Percentiles rank a stretch among this genome's conserved stretches.
Conservation (phyloP, 441 rosid genomes). For the Erodium moschatum region DNA sequence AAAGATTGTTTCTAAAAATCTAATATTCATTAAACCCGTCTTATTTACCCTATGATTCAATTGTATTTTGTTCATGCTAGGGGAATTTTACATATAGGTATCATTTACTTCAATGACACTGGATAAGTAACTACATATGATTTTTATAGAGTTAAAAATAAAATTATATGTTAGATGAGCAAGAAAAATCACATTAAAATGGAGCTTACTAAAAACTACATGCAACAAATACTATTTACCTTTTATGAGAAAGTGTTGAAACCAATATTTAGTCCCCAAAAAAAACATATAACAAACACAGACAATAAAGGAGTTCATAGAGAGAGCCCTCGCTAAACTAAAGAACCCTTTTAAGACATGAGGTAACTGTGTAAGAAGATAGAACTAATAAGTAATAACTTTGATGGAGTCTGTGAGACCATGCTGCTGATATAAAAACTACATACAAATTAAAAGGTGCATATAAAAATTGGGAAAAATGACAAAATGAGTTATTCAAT, state of each 20-base stretch:
- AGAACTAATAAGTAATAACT: background rate
- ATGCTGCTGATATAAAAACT: too few relatives aligned
- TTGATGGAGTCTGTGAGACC: too few relatives aligned
- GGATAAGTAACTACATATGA: background rate
- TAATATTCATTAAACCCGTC: background rate
- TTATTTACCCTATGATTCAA: background rate
- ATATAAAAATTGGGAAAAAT: background rate
- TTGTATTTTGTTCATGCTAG: background rate
- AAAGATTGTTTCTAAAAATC: background rate
- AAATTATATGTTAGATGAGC: background rate
- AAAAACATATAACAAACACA: background rate
- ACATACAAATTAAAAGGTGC: background rate
- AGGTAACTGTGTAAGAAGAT: background rate
- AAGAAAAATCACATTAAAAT: background rate
- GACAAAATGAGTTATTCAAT: background rate
- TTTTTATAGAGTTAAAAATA: background rate
- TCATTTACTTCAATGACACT: background rate
- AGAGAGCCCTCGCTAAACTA: background rate
- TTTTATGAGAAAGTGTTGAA: background rate
- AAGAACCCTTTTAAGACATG: background rate
- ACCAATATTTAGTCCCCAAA: background rate
- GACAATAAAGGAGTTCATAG: background rate
- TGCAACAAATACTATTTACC: background rate
- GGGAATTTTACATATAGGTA: background rate
- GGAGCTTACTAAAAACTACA: background rate